phyloP scores from a whole-genome alignment of 345 rosid genomes.

The Linum lewisii region DNA sequence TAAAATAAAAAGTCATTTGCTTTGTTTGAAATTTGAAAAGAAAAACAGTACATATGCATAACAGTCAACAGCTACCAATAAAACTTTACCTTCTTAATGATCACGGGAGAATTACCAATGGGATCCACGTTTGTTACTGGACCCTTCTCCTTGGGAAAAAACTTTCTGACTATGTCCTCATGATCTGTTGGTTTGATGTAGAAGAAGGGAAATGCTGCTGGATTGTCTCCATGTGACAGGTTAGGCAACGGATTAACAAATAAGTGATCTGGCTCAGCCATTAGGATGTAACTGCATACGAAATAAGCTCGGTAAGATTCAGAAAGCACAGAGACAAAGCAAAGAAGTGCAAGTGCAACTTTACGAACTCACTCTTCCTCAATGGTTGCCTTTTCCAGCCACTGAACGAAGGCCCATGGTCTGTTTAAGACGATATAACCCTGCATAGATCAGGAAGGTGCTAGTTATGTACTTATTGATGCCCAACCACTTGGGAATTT shows the following conservation, averaged over 20 bases:
- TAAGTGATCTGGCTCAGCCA: slow-evolving; percentile 96
- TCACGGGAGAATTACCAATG: slow-evolving; percentile 76
- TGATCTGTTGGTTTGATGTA: slow-evolving; percentile 61
- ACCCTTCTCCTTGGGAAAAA: slow-evolving; percentile 59
- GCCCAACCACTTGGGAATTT: too few species aligned
- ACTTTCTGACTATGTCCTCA: slow-evolving; percentile 46
- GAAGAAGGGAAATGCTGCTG: slow-evolving; percentile 87
- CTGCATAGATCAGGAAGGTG: slow-evolving; percentile 31
- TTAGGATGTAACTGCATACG: slow-evolving; percentile 61
- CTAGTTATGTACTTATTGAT: neutral
- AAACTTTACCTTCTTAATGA: slow-evolving; percentile 48
- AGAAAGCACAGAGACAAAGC: slow-evolving; percentile 5
- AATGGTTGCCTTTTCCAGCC: slow-evolving; percentile 85
- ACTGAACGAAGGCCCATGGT: slow-evolving; percentile 98
- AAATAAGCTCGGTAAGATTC: slow-evolving; percentile 15
- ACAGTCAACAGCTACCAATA: neutral
- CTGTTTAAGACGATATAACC: slow-evolving; percentile 93
- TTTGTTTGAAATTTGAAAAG: too few species aligned
- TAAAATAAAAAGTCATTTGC: too few species aligned
- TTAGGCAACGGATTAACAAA: slow-evolving; percentile 78
- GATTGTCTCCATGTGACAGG: slow-evolving; percentile 52
- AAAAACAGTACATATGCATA: too few species aligned
- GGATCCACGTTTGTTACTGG: slow-evolving; percentile 57
- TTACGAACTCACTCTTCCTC: slow-evolving; percentile 70
- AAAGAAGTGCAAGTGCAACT: slow-evolving; percentile 3